These are phyloP conservation scores for Mycena kentingensis DNA, from an alignment of 768 basidiomycete genomes.

Conservation along the genomic window DNA sequence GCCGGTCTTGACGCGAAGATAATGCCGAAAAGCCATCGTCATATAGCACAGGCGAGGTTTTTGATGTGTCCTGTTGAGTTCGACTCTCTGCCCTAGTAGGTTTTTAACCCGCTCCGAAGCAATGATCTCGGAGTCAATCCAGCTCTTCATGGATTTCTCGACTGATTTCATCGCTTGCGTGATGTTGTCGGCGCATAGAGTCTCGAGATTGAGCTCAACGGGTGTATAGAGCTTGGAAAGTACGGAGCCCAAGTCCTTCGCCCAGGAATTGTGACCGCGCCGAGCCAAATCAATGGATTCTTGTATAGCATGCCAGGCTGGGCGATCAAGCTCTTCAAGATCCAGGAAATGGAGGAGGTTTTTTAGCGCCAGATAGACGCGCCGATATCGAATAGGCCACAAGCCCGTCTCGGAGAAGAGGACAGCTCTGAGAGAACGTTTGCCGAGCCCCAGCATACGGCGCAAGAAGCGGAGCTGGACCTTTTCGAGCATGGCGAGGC, in stretches of 20 bases:
- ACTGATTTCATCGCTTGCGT: not conserved
- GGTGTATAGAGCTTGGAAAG: not conserved
- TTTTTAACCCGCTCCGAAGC: not conserved
- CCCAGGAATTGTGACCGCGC: not conserved
- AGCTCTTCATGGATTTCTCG: not conserved
- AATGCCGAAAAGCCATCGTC: slow-evolving; percentile 2
- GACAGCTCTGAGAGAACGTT: not conserved
- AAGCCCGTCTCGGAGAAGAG: too few species aligned
- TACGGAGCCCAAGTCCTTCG: not conserved
- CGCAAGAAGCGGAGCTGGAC: not conserved
- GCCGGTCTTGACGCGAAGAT: not conserved
- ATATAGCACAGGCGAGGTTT: not conserved
- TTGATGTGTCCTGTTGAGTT: too few species aligned
- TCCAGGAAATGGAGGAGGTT: not conserved
- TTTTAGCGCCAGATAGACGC: not conserved
- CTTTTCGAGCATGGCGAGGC: not conserved
- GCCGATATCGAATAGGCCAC: slow-evolving; percentile 5
- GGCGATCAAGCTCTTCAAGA: not conserved
- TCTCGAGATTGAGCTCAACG: not conserved
- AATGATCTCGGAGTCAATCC: not conserved
- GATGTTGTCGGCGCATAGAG: too few species aligned
- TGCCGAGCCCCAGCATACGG: not conserved
- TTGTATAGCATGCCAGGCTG: not conserved
- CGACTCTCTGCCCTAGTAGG: not conserved
- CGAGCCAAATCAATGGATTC: not conserved